Percentiles rank a stretch among this genome's conserved stretches.
Evolutionary conservation across 2,329 filamentous ascomycete species (phyloP).

Genomic region (Kalmusia sp.): DNA sequence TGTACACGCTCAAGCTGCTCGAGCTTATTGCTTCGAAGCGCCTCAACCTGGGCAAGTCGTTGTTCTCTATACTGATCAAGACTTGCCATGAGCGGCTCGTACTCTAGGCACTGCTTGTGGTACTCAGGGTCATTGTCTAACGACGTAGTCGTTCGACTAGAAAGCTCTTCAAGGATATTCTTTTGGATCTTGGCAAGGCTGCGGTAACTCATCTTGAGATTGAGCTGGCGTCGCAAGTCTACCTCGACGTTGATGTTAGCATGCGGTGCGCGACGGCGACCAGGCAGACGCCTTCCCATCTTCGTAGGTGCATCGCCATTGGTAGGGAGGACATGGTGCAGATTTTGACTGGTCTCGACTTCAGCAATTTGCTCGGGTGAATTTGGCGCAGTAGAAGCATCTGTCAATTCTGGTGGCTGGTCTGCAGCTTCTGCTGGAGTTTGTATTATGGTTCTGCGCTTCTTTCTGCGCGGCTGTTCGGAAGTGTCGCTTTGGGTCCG

Average conservation of each 20-base stretch:
- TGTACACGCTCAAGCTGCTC: constrained; percentile 46
- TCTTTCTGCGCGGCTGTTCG: constrained; percentile 44
- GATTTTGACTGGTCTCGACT: constrained; percentile 37
- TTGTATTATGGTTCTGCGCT: constrained; percentile 38
- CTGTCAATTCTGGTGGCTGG: constrained; percentile 44
- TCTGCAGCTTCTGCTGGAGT: constrained; percentile 35
- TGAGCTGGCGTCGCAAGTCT: constrained; percentile 64
- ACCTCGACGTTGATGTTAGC: constrained; percentile 54
- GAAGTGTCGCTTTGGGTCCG: constrained; percentile 45
- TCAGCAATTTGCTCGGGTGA: constrained; percentile 46
- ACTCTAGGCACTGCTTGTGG: constrained; percentile 63
- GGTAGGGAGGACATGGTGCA: constrained; percentile 43
- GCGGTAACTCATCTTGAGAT: constrained; percentile 71
- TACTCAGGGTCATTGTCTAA: constrained; percentile 62
- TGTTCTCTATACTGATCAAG: constrained; percentile 57
- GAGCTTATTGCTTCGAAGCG: constrained; percentile 45
- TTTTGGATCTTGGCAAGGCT: constrained; percentile 69
- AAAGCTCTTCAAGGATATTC: constrained; percentile 70
- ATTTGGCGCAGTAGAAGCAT: constrained; percentile 43
- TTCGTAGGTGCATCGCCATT: constrained; percentile 47
- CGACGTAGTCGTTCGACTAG: constrained; percentile 65
- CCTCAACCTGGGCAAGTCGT: constrained; percentile 48
- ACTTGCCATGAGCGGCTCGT: constrained; percentile 58
- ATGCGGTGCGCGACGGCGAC: constrained; percentile 56
- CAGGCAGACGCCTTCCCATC: constrained; percentile 47